Evolutionary conservation across 345 rosid species (phyloP).

Genomic region (Syzygium grande): DNA sequence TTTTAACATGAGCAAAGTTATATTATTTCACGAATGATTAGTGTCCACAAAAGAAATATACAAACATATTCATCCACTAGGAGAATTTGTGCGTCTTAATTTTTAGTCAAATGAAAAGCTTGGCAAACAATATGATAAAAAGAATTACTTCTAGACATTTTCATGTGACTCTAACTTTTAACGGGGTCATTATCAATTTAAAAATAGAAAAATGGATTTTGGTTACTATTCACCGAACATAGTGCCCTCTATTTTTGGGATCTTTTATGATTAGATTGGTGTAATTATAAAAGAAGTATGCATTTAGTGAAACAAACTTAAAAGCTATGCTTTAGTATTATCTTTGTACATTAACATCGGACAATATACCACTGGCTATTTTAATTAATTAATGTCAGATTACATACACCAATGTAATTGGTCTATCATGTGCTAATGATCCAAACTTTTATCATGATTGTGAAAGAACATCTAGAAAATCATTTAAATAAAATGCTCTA

Average conservation of each 20-base stretch:
- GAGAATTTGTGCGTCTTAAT: background rate
- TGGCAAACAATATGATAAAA: background rate
- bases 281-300: no score
- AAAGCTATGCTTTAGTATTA: no score
- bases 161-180: background rate
- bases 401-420: background rate
- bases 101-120: background rate
- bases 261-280: no score
- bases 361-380: no score
- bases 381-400: no score
- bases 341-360: no score
- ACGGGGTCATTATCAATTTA: background rate
- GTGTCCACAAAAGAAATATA: background rate
- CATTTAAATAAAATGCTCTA: background rate
- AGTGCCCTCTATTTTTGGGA: no score
- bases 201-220: background rate
- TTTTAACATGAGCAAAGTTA: background rate
- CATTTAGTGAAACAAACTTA: no score
- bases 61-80: background rate
- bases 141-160: background rate
- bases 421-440: background rate
- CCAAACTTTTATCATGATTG: background rate
- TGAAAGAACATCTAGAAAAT: background rate
- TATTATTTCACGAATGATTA: background rate
- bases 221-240: background rate